phyloP scores from a whole-genome alignment of 108 stramenopile species.

The Pseudonitzschia pungens region DNA sequence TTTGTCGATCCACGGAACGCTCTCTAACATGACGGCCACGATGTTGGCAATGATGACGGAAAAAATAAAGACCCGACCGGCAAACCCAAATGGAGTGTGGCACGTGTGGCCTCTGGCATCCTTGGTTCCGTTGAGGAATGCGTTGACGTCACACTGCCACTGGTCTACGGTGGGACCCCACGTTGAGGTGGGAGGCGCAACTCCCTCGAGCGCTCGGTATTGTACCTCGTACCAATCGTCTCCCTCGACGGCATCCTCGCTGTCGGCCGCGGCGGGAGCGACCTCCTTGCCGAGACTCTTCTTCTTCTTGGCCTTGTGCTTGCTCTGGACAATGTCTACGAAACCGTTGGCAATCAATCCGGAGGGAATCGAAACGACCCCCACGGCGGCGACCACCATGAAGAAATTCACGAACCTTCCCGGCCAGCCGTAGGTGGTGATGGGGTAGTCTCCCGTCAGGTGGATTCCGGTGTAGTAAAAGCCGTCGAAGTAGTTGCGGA shows the following conservation, averaged over 20 bases:
- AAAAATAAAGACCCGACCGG: slow-evolving; percentile 64
- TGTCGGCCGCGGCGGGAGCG: neutral
- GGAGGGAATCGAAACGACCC: slow-evolving; percentile 86
- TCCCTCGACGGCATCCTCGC: slow-evolving; percentile 41
- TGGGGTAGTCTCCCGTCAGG: slow-evolving; percentile 58
- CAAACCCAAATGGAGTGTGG: slow-evolving; percentile 41
- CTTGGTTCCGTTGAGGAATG: slow-evolving; percentile 64
- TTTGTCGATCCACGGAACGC: slow-evolving; percentile 68
- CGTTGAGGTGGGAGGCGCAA: slow-evolving; percentile 50
- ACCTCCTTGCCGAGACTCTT: neutral
- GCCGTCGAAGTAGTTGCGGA: slow-evolving; percentile 65
- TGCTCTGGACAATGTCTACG: slow-evolving; percentile 82
- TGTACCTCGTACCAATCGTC: slow-evolving; percentile 84
- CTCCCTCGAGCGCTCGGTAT: slow-evolving; percentile 52
- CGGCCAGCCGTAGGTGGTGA: slow-evolving; percentile 63
- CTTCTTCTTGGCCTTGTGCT: slow-evolving; percentile 43
- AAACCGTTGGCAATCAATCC: slow-evolving; percentile 88
- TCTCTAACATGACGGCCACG: slow-evolving; percentile 77
- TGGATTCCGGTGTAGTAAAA: slow-evolving; percentile 54
- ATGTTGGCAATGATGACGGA: slow-evolving; percentile 81
- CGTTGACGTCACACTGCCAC: slow-evolving; percentile 61
- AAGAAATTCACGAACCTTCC: slow-evolving; percentile 73
- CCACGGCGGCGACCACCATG: slow-evolving; percentile 87
- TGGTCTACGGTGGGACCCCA: slow-evolving; percentile 66
- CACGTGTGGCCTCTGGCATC: slow-evolving; percentile 38